These are phyloP conservation scores for Tuber calosporum DNA, from an alignment of 495 filamentous ascomycete genomes.

Conservation along the genomic window DNA sequence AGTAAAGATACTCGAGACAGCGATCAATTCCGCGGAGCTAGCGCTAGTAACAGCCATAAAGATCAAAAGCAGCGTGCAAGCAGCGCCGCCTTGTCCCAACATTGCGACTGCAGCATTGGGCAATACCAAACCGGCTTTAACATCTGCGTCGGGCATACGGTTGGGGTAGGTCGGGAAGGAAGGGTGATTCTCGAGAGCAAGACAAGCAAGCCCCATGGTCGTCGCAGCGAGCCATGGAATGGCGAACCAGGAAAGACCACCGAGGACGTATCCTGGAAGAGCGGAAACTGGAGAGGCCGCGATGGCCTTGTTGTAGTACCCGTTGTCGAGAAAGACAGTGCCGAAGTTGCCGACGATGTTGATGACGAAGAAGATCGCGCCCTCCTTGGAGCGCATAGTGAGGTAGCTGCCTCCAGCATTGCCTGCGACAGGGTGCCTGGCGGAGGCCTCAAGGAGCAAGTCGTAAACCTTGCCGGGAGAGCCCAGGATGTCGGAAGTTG, in stretches of 20 bases:
- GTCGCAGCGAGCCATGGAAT: conserved; percentile 91
- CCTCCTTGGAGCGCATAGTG: conserved; percentile 80
- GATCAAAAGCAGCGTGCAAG: conserved; percentile 72
- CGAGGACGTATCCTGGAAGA: conserved; percentile 86
- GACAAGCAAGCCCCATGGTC: conserved; percentile 85
- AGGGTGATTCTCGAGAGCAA: conserved; percentile 71
- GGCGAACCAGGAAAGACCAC: conserved; percentile 88
- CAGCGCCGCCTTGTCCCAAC: conserved; percentile 79
- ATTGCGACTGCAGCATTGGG: conserved; percentile 86
- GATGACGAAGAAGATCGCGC: conserved; percentile 93
- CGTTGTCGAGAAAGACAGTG: conserved; percentile 59
- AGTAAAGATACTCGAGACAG: conserved; percentile 85
- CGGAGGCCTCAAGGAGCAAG: conserved; percentile 61
- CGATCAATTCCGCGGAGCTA: conserved; percentile 82
- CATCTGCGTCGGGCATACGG: conserved; percentile 65
- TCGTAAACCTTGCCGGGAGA: conserved; percentile 78
- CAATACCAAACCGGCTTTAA: conserved; percentile 78
- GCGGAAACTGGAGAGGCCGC: conserved; percentile 83
- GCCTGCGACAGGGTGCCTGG: conserved; percentile 68
- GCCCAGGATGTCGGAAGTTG: conserved; percentile 65
- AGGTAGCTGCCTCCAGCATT: conserved; percentile 82
- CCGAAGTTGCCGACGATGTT: conserved; percentile 80
- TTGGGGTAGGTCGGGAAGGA: conserved; percentile 65
- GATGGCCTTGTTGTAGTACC: conserved; percentile 92
- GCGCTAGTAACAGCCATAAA: conserved; percentile 97